These are phyloP conservation scores for Agapanthus africanus DNA, from an alignment of 106 monocot species.

Conservation along the genomic window DNA sequence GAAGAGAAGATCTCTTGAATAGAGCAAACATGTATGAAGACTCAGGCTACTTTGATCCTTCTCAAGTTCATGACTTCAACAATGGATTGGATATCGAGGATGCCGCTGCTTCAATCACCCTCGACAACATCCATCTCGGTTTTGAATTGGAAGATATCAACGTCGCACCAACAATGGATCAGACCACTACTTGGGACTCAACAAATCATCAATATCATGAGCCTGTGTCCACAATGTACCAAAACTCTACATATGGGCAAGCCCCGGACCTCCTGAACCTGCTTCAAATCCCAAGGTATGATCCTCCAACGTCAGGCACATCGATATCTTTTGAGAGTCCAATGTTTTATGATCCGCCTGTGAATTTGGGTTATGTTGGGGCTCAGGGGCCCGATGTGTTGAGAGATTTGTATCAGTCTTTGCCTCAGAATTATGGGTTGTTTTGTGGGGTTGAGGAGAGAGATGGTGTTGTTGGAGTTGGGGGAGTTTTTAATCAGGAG, in stretches of 20 bases:
- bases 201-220: slow-evolving; percentile 3
- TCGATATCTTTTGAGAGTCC: slow-evolving; percentile 3
- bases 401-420: slow-evolving; percentile 58
- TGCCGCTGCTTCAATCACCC: slow-evolving; percentile 1
- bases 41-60: slow-evolving; percentile 28
- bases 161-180: slow-evolving; percentile 2
- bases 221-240: too few species aligned
- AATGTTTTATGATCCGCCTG: slow-evolving; percentile 19
- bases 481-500: slow-evolving; percentile 34
- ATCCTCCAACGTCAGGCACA: background rate
- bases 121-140: slow-evolving; percentile 19
- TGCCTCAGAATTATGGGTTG: slow-evolving; percentile 62
- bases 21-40: slow-evolving; percentile 49
- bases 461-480: slow-evolving; percentile 21
- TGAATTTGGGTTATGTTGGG: slow-evolving; percentile 16
- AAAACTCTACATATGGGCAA: slow-evolving; percentile 1
- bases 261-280: slow-evolving; percentile 22
- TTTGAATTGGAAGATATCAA: slow-evolving; percentile 14
- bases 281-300: slow-evolving; percentile 12
- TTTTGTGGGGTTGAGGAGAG: slow-evolving; percentile 56
- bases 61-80: slow-evolving; percentile 13
- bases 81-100: background rate
- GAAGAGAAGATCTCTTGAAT: background rate
- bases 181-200: slow-evolving; percentile 1
- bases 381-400: slow-evolving; percentile 37